phyloP scores from a whole-genome alignment of 306 rosid genomes.

The Glycine soja region DNA sequence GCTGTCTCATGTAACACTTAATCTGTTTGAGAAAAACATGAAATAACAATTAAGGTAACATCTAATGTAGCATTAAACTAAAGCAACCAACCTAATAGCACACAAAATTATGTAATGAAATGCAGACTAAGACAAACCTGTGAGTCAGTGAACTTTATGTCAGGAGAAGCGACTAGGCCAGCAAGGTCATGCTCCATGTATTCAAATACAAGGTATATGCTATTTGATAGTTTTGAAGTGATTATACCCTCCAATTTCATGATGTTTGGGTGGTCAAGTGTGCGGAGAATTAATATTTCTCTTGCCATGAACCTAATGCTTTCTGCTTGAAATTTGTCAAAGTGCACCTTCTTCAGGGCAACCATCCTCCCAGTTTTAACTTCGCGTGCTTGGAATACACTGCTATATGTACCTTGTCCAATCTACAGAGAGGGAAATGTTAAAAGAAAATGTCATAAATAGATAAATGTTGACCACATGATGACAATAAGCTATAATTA shows the following conservation, averaged over 20 bases:
- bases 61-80: neutral
- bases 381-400: conserved; percentile 87
- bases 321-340: conserved; percentile 82
- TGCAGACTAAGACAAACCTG: conserved; percentile 66
- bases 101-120: neutral
- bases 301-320: conserved; percentile 96
- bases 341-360: conserved; percentile 93
- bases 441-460: neutral
- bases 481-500: too few relatives aligned
- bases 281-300: conserved; percentile 84
- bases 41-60: conserved; percentile 35
- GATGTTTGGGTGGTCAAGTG: conserved; percentile 96
- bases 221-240: conserved; percentile 75
- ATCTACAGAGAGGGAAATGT: conserved; percentile 54
- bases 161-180: conserved; percentile 78
- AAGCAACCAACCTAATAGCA: conserved; percentile 17
- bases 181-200: conserved; percentile 99
- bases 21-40: conserved; percentile 55
- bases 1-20: conserved; percentile 95
- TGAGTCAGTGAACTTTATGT: conserved; percentile 71
- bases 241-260: conserved; percentile 90
- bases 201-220: conserved; percentile 93
- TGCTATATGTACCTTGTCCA: conserved; percentile 98
- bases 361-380: conserved; percentile 78
- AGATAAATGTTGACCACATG: conserved; percentile 20